Base-by-base conservation (phyloP, 1,284 basidiomycete species). In the Rhodotorula sp. region DNA sequence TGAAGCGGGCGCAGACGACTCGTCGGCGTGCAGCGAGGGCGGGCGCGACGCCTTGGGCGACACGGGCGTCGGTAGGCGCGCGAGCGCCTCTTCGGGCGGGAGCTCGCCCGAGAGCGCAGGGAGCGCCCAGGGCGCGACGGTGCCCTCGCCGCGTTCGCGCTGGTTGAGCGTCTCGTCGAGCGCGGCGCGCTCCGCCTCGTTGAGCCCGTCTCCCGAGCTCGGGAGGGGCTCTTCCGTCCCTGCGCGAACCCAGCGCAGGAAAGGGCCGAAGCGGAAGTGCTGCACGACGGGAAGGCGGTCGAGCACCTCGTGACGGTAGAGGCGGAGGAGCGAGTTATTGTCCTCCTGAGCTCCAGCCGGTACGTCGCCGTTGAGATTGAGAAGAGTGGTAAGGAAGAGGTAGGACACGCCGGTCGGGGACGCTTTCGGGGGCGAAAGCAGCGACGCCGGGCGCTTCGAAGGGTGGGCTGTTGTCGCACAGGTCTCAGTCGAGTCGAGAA, bases 271-370 rank as follows among this genome's bases (percentile, higher is more conserved):
- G 50, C 89, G 90, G 59, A 98, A 86, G 79, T 97, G 95, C 81
- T 98, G 96, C 17, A 98, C 93, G 4, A 98, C 96, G 23, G 97
- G 95, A 25, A 90, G 87, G 82, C 97, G 97, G 19, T 89, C 88
- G 46, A 97, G 83, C n/a, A 97, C 94, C 81, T 98, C 96, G n/a
- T 89, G 93, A 86, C 91, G 87, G 82, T 95, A 98, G 93, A 98
- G 98, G 84, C 96, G 97, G 77, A 93, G 86, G 74, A 98, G 82
- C 5, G 96, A 97, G 9, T 85, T 86, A 80, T 93, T 90, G 42
- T 95, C 91, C 81, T 97, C 92, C 34, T 34, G 34, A 34, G 34
- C 3, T 34, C 34, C 34, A 7, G 55, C 34, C 19, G 55, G 55
- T 12, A 56, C 55, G 92, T 93, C 25, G 53, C 21, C 80, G 75